Conservation (phyloP, 805 yeast species). For the Lipomyces mesembrius region DNA sequence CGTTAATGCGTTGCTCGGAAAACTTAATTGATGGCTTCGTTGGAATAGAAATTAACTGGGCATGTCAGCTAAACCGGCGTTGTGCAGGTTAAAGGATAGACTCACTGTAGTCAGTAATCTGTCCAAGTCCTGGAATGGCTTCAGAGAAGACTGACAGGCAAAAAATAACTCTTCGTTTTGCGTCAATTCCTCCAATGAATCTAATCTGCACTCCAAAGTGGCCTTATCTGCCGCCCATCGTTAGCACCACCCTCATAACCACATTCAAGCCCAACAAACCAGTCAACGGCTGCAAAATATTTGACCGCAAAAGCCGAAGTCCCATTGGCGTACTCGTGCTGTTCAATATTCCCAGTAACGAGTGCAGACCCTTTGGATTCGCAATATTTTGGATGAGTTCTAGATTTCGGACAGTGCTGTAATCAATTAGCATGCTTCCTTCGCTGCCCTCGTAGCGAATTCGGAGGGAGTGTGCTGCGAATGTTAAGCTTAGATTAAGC, state of each 20-base stretch:
- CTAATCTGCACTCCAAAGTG: slow-evolving; percentile 48
- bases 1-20: slow-evolving; percentile 51
- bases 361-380: slow-evolving; percentile 42
- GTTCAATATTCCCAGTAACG: slow-evolving; percentile 49
- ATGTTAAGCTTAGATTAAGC: slow-evolving; percentile 37
- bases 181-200: slow-evolving; percentile 49
- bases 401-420: slow-evolving; percentile 48
- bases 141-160: slow-evolving; percentile 40
- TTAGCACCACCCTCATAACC: not conserved
- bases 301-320: slow-evolving; percentile 49
- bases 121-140: slow-evolving; percentile 50
- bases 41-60: slow-evolving; percentile 42
- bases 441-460: slow-evolving; percentile 29
- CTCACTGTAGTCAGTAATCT: slow-evolving; percentile 46
- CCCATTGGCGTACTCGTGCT: slow-evolving; percentile 56
- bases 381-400: slow-evolving; percentile 49
- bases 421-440: slow-evolving; percentile 52
- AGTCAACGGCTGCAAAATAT: slow-evolving; percentile 56
- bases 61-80: not conserved
- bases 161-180: slow-evolving; percentile 33
- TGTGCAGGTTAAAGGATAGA: not conserved
- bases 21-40: slow-evolving; percentile 40
- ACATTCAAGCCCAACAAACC: slow-evolving; percentile 10
- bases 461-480: slow-evolving; percentile 39
- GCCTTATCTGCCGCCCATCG: slow-evolving; percentile 38